These are phyloP conservation scores for Batrachochytrium dendrobatidis DNA, from an alignment of 371 early-diverging fungal genomes.

Conservation along the genomic window DNA sequence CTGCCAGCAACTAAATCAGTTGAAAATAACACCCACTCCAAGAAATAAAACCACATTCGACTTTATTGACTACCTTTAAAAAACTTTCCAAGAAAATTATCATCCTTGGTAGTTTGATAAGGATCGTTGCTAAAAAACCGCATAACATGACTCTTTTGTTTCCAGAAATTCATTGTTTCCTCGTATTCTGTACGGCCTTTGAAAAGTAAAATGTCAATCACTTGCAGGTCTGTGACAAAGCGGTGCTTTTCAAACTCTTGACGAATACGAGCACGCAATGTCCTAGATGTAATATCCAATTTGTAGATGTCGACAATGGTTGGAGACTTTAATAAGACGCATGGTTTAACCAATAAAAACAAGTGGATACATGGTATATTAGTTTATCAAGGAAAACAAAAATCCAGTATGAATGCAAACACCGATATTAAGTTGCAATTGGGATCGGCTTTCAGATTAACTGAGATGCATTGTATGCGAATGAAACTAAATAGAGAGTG, in stretches of 20 bases:
- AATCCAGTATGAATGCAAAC: no score
- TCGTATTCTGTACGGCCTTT: constrained; percentile 83
- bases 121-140: constrained; percentile 69
- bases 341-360: neutral
- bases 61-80: constrained; percentile 52
- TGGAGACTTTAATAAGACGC: no score
- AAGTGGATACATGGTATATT: neutral
- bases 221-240: constrained; percentile 66
- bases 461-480: no score
- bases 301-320: constrained; percentile 18
- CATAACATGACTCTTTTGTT: constrained; percentile 84
- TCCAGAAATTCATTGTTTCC: constrained; percentile 94
- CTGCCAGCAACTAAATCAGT: no score
- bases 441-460: no score
- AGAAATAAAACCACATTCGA: no score
- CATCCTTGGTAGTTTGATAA: constrained; percentile 60
- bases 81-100: constrained; percentile 76
- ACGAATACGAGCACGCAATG: constrained; percentile 78
- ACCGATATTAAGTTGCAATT: no score
- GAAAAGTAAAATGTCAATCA: constrained; percentile 76
- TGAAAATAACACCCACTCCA: no score
- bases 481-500: no score
- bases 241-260: constrained; percentile 87
- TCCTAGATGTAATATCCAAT: constrained; percentile 57
- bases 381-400: no score